These are phyloP conservation scores for Solanum piurae DNA, from an alignment of 257 asterid genomes.

Conservation along the genomic window DNA sequence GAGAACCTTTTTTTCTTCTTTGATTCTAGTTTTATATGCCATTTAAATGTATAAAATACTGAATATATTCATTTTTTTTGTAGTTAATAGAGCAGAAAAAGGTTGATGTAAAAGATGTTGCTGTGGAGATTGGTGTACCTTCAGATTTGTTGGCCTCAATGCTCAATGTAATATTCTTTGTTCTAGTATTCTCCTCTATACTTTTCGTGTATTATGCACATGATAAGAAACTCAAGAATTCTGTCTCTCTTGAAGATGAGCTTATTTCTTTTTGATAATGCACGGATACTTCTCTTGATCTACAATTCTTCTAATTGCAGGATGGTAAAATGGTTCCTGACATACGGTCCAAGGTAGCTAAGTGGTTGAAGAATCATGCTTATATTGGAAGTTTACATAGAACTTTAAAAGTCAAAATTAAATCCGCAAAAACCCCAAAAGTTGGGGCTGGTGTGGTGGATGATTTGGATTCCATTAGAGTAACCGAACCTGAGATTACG, in stretches of 20 bases:
- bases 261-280: neutral
- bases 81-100: slow-evolving; percentile 78
- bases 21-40: neutral
- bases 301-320: slow-evolving; percentile 23
- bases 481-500: slow-evolving; percentile 37
- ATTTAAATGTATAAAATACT: neutral
- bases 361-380: slow-evolving; percentile 71
- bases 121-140: slow-evolving; percentile 70
- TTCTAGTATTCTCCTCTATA: neutral
- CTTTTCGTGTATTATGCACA: slow-evolving; percentile 3
- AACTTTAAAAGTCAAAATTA: slow-evolving; percentile 38
- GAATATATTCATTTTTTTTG: slow-evolving; percentile 6
- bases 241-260: neutral
- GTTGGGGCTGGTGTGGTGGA: slow-evolving; percentile 33
- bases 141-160: slow-evolving; percentile 46
- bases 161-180: slow-evolving; percentile 46
- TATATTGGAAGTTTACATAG: slow-evolving; percentile 41
- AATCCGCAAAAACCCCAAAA: slow-evolving; percentile 22
- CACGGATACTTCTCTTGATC: neutral
- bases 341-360: slow-evolving; percentile 44
- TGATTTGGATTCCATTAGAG: slow-evolving; percentile 31
- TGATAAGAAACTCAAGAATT: slow-evolving; percentile 1
- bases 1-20: neutral
- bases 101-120: slow-evolving; percentile 58
- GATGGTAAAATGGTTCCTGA: slow-evolving; percentile 49